Base-by-base conservation (phyloP, 306 rosid genomes). In the Cucumis melo region DNA sequence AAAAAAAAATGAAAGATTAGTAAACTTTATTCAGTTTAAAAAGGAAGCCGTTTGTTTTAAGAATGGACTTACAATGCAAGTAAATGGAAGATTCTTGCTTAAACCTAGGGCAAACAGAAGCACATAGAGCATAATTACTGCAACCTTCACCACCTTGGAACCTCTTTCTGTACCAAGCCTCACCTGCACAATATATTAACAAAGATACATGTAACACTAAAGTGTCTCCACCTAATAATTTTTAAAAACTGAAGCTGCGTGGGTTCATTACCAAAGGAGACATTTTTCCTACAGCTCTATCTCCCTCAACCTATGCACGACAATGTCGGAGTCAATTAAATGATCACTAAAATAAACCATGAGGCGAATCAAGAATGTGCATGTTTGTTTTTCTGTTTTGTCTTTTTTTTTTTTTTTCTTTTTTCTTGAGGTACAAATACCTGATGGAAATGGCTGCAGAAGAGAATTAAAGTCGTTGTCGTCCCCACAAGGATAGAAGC, bases 381-480 rank as follows among this genome's bases (percentile, higher is more conserved):
- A 66, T 80, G 59, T 56, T 53, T 14, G 21, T 20, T 65, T 60
- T 13, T 59, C 27, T 36, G 5, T 36, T 32, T 36, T 11, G 11
- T 9, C 3, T 42, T 10, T 2, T 20, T 9, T 3, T 20, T 23
- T 10, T 1, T 20, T 10, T 3, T 20, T 23, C 3, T 11, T 23
- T 58, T 58, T 1, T 4, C 15, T 23, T 20, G 11, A 14, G 24
- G 21, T 27, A 24, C 42, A 21, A 57, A 24, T 85, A 86, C 97
- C 93, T 93, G 97, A 84, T 93, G 98, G 83, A 93, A 91, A 83
- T 89, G 98, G 81, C 98, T 93, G 81, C 96, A 93, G 53, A 93
- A 91, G 56, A 93, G 93, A 84, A 93, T 91, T 41, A 93, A 83
- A 79, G 97, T 63, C 48, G 98, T 93, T 24, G 98, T 89, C 76